Evolutionary conservation across 768 basidiomycete species (phyloP), one percentile per base, ranked within the genome.

Genomic region (Inosperma sp.): DNA sequence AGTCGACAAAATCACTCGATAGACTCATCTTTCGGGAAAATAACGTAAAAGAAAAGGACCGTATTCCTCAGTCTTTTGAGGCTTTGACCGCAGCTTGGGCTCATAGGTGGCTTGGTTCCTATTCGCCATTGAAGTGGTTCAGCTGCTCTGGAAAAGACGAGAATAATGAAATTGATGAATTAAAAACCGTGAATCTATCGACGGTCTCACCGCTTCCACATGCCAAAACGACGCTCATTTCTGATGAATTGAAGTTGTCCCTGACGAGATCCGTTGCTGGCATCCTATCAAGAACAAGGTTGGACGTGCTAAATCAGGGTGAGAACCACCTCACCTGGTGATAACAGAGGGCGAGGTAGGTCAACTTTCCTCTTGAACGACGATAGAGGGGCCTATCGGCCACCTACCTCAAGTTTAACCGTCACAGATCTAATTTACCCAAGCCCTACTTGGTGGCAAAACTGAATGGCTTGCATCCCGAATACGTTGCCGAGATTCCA

Each of bases 221-320:
- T n/a, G n/a, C n/a, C n/a, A n/a, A n/a, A n/a, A 75, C 40, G 93
- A 95, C 56, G 89, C 92, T 1, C 80, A 93, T 21, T 77, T 96
- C 3, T 76, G 83, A 6, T 65, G 88, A 29, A 88, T 95, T 56
- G 81, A 90, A 64, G 79, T 96, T 48, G 66, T 84, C 46, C 89
- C 91, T 0, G 75, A 82, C 29, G 85, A 88, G 71, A 86, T 96
- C 56, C 78, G 84, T 48, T 94, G 91, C 62, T 95, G 84, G 83
- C 68, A 84, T 49, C 74, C 84, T 5, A 86, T 77, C 27, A 80
- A 81, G 55, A 77, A 80, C 12, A 63, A 69, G 16, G 56, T 89
- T 48, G 77, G 78, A 4, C 79, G 81, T 36, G 75, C 79, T 1
- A 66, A 0, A 69, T 81, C 19, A 79, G 80, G 2, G 89, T 90